Conservation (phyloP, 169 alveolate species). For the Eimeria maxima region DNA sequence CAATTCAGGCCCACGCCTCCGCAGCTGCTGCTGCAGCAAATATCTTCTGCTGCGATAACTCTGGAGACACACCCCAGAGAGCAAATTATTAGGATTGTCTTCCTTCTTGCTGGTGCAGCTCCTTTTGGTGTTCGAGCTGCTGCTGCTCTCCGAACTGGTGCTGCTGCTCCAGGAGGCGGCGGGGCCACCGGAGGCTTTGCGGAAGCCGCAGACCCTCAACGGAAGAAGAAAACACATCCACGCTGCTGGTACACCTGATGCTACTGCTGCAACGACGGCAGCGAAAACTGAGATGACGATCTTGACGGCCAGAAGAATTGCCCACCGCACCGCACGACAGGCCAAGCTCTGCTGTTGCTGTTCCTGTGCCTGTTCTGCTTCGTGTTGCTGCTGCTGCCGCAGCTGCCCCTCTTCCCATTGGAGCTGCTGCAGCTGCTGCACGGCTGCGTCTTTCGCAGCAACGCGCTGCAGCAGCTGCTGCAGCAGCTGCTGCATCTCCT, state of each 20-base stretch:
- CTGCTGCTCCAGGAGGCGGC: background rate
- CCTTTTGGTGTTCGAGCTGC: background rate
- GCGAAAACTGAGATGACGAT: background rate
- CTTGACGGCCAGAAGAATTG: background rate
- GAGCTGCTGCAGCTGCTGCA: too few species aligned
- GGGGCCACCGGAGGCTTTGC: background rate
- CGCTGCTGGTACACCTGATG: background rate
- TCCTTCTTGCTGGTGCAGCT: constrained; percentile 1
- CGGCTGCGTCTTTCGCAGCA: too few species aligned
- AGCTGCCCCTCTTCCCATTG: too few species aligned
- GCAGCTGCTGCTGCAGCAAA: constrained; percentile 32
- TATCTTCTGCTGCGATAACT: background rate
- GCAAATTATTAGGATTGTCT: background rate
- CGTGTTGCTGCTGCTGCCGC: too few species aligned
- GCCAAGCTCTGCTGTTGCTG: background rate
- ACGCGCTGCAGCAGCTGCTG: too few species aligned
- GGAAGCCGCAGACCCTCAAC: background rate
- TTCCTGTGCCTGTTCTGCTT: too few species aligned
- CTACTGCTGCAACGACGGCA: background rate
- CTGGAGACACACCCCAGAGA: background rate
- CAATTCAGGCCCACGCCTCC: background rate
- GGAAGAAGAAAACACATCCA: background rate
- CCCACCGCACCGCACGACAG: background rate
- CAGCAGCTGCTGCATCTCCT: constrained; percentile 6
- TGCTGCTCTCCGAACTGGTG: constrained; percentile 19